Conservation (phyloP, 805 yeast species). For the Starmerella asiatica region DNA sequence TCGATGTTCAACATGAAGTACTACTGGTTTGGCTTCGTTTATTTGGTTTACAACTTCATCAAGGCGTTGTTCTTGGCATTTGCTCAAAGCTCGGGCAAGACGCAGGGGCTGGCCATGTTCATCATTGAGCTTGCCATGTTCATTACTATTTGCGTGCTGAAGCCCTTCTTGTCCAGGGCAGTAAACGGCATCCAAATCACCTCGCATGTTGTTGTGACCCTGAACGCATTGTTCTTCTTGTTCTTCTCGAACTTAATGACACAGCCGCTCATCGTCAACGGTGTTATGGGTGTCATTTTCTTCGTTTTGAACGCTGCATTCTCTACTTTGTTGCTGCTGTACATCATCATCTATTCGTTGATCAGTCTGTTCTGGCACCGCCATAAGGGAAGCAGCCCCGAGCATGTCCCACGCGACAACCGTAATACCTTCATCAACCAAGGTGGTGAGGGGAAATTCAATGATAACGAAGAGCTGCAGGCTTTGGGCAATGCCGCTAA, state of each 20-base stretch:
- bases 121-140: constrained; percentile 61
- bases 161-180: constrained; percentile 71
- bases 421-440: constrained; percentile 58
- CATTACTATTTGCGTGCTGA: constrained; percentile 43
- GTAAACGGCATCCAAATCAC: constrained; percentile 66
- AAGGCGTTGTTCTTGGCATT: constrained; percentile 65
- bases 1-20: constrained; percentile 72
- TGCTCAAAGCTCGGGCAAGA: constrained; percentile 67
- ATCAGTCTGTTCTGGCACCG: constrained; percentile 43
- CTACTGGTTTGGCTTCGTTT: constrained; percentile 71
- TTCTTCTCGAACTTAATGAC: constrained; percentile 77
- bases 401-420: constrained; percentile 72
- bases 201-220: constrained; percentile 54
- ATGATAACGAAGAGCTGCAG: constrained; percentile 32
- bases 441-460: constrained; percentile 3
- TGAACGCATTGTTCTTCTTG: constrained; percentile 72
- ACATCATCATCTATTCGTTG: constrained; percentile 54
- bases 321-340: constrained; percentile 55
- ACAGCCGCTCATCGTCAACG: constrained; percentile 63
- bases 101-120: constrained; percentile 67
- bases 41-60: constrained; percentile 45
- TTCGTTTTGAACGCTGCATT: constrained; percentile 83
- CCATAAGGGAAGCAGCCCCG: constrained; percentile 80
- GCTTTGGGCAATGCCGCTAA: constrained; percentile 76
- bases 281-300: constrained; percentile 86